Percentiles rank a stretch among this genome's conserved stretches.
phyloP scores from a whole-genome alignment of 805 yeast species.

The Saccharomycopsis microspora region DNA sequence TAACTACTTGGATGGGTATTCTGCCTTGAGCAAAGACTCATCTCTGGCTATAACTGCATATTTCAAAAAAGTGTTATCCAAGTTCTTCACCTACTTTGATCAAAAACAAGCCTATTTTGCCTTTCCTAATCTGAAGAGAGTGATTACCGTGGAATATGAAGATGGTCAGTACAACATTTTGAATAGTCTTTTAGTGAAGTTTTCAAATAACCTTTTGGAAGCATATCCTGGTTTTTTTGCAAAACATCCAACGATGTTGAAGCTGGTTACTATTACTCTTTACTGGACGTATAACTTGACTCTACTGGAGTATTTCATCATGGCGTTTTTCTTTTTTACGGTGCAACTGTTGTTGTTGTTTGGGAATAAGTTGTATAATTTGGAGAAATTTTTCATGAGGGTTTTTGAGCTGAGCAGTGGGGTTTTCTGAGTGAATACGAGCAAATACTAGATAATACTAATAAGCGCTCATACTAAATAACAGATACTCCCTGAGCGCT shows the following conservation, averaged over 20 bases:
- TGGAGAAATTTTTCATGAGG: slow-evolving; percentile 5
- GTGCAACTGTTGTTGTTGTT: slow-evolving; percentile 3
- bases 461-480: too few relatives aligned
- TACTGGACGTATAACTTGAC: slow-evolving; percentile 3
- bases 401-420: slow-evolving; percentile 10
- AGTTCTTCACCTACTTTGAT: background rate
- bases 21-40: background rate
- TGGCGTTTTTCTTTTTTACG: slow-evolving; percentile 2
- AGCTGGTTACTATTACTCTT: background rate
- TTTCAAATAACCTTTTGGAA: slow-evolving; percentile 4
- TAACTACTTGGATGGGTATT: background rate
- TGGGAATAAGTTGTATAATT: slow-evolving; percentile 1
- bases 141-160: background rate
- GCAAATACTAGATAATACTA: too few relatives aligned
- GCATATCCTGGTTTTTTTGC: slow-evolving; percentile 6
- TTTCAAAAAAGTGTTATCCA: background rate
- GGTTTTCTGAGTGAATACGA: slow-evolving; percentile 1
- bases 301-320: slow-evolving; percentile 3
- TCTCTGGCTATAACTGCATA: background rate
- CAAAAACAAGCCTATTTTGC: background rate
- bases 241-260: background rate
- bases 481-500: too few relatives aligned
- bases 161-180: background rate
- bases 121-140: background rate
- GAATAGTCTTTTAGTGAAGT: slow-evolving; percentile 8